phyloP scores from a whole-genome alignment of 2,329 filamentous ascomycete genomes.

The Fusarium sp. region DNA sequence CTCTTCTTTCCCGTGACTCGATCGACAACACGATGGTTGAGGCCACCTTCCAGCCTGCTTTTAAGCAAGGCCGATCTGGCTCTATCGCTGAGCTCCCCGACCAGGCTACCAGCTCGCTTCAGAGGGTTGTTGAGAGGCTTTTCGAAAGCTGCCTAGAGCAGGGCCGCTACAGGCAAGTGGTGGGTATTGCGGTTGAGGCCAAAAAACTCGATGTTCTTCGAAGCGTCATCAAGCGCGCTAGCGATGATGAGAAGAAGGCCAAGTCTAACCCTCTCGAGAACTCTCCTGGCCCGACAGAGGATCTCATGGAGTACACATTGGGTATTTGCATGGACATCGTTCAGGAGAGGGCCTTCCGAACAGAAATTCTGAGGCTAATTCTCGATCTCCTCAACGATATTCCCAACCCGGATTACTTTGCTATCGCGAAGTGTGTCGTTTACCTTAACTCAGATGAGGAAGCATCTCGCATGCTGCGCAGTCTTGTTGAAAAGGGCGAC shows the following conservation, averaged over 20 bases:
- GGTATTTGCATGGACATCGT: constrained; percentile 98
- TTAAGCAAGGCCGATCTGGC: constrained; percentile 64
- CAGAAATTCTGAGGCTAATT: constrained; percentile 87
- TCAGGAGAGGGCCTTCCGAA: constrained; percentile 87
- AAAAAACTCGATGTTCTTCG: constrained; percentile 90
- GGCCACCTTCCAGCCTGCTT: constrained; percentile 63
- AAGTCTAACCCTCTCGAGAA: constrained; percentile 65
- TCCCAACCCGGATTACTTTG: constrained; percentile 93
- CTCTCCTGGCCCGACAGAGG: constrained; percentile 75
- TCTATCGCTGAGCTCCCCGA: constrained; percentile 74
- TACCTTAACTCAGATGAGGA: constrained; percentile 93
- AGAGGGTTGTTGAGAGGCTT: constrained; percentile 85
- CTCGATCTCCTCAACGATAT: constrained; percentile 96
- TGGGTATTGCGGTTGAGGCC: constrained; percentile 95
- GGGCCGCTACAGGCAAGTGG: constrained; percentile 92
- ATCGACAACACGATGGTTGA: constrained; percentile 72
- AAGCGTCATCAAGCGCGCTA: constrained; percentile 88
- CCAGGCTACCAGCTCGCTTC: constrained; percentile 80
- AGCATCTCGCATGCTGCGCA: constrained; percentile 85
- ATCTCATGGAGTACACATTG: constrained; percentile 95
- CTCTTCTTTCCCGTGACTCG: constrained; percentile 86
- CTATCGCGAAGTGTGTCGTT: constrained; percentile 96
- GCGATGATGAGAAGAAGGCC: constrained; percentile 80
- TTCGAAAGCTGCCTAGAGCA: constrained; percentile 90
- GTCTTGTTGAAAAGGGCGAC: constrained; percentile 83